Percentiles rank a stretch among this genome's conserved stretches.
These are phyloP conservation scores for Nadsonia starkeyi-henricii DNA, from an alignment of 1,139 yeast genomes.

Conservation along the genomic window DNA sequence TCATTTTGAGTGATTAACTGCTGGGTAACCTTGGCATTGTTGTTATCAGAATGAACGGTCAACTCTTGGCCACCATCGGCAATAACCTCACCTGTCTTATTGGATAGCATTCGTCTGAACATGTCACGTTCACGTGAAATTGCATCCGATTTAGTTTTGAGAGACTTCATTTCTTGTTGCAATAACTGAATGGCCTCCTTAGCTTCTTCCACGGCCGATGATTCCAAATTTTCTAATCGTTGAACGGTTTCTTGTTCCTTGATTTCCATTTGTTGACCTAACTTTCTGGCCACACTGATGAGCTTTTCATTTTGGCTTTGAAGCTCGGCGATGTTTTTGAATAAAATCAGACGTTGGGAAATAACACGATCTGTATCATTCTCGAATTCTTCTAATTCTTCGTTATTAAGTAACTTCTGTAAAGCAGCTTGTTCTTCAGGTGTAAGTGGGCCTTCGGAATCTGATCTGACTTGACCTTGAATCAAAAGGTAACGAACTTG, in stretches of 20 bases:
- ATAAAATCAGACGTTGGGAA: conserved; percentile 58
- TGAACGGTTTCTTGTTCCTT: conserved; percentile 32
- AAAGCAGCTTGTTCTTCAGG: conserved; percentile 43
- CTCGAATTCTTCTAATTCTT: conserved; percentile 24
- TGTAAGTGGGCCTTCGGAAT: conserved; percentile 40
- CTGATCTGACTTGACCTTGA: conserved; percentile 44
- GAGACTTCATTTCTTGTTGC: conserved; percentile 44
- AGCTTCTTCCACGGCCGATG: conserved; percentile 58
- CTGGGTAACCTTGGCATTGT: conserved; percentile 22
- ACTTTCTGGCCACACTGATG: conserved; percentile 47
- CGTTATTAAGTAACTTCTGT: conserved; percentile 29
- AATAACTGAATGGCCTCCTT: conserved; percentile 58
- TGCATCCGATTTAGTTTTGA: conserved; percentile 38
- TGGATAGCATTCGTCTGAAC: conserved; percentile 33
- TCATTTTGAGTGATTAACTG: conserved; percentile 25
- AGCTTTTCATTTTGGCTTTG: conserved; percentile 64
- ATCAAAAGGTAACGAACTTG: conserved; percentile 65
- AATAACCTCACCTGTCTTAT: conserved; percentile 13
- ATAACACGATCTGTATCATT: conserved; percentile 63
- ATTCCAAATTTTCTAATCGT: conserved; percentile 35
- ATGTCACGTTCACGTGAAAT: conserved; percentile 53
- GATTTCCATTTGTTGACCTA: conserved; percentile 55
- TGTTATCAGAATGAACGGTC: conserved; percentile 10
- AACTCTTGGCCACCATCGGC: conserved; percentile 9
- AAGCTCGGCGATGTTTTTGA: conserved; percentile 51